Evolutionary conservation across 2,329 filamentous ascomycete genomes (phyloP), one percentile per base, ranked within the genome.

Genomic region (Penicillium sp.): DNA sequence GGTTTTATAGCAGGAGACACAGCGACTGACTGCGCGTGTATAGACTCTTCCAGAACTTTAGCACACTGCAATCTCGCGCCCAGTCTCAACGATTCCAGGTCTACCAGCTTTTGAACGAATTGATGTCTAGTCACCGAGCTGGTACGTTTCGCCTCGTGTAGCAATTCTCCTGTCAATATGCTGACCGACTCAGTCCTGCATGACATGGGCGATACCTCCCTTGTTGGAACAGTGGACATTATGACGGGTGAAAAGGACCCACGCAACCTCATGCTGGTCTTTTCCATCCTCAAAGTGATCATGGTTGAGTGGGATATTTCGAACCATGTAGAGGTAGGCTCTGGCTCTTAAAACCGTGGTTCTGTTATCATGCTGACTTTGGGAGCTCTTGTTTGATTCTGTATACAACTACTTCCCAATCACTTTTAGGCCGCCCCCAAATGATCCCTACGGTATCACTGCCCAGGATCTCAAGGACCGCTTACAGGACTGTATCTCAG

Each of bases 401-500:
- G 87, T 89, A 19, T 91, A 90, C 75, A 90, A 89, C 69, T 91
- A 91, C 73, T 91, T 90, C 70, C 88, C 88, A 0, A 90, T 91
- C 67, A 90, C 88, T 0, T 91, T 90, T 75, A 84, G 86, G 69
- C 88, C 88, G 11, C 88, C 88, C 1, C 88, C 87, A 11, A 87
- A 90, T 66, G 88, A 90, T 69, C 88, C 88, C 1, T 90, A 90
- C 64, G 86, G 87, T 1, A 90, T 91, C 64, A 90, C 88, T 2
- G 86, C 88, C 2, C 87, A 90, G 67, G 85, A 90, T 68, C 74
- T 91, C 61, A 91, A 91, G 69, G 82, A 85, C 56, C 82, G 88
- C 30, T 73, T 91, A 15, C 82, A 86, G 64, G 84, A 86, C 48
- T 91, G 88, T 71, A 86, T 91, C 62, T 81, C 88, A 7, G 85